Conservation (phyloP, 2,329 filamentous ascomycete genomes). For the Colletotrichum sp. region DNA sequence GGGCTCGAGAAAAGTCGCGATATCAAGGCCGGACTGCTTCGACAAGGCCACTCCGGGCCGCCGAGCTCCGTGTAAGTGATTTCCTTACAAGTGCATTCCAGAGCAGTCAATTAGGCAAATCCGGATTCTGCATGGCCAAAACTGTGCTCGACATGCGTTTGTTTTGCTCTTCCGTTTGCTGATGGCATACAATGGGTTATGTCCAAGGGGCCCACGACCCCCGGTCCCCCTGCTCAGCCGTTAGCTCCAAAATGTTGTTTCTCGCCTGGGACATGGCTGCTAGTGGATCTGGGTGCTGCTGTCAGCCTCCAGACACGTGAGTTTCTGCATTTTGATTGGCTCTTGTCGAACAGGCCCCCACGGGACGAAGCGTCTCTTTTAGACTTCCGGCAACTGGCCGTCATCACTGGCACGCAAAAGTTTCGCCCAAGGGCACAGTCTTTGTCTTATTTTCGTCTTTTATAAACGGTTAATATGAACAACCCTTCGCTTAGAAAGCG, state of each 20-base stretch:
- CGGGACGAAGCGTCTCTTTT: conserved; percentile 13
- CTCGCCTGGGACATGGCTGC: conserved; percentile 1
- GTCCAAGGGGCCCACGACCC: conserved; percentile 21
- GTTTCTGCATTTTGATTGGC: conserved; percentile 7
- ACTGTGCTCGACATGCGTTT: neutral
- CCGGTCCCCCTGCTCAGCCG: conserved; percentile 20
- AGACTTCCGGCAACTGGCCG: conserved; percentile 14
- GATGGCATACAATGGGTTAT: conserved; percentile 17
- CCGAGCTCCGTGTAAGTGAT: conserved; percentile 20
- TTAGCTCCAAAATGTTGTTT: conserved; percentile 22
- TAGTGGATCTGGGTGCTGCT: conserved; percentile 15
- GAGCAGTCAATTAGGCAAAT: neutral
- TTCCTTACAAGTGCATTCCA: neutral
- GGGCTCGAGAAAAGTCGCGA: neutral
- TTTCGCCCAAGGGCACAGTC: neutral
- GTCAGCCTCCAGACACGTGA: conserved; percentile 22
- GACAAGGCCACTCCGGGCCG: neutral
- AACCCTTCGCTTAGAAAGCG: neutral
- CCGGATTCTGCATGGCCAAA: neutral
- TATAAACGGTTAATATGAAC: neutral
- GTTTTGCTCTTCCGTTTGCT: conserved; percentile 11
- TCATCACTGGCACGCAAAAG: conserved; percentile 9
- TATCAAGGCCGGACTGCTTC: conserved; percentile 8
- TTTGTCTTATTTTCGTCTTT: neutral
- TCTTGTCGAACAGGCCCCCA: neutral